phyloP scores from a whole-genome alignment of 208 protist genomes.

The Acanthamoeba culbertsoni region DNA sequence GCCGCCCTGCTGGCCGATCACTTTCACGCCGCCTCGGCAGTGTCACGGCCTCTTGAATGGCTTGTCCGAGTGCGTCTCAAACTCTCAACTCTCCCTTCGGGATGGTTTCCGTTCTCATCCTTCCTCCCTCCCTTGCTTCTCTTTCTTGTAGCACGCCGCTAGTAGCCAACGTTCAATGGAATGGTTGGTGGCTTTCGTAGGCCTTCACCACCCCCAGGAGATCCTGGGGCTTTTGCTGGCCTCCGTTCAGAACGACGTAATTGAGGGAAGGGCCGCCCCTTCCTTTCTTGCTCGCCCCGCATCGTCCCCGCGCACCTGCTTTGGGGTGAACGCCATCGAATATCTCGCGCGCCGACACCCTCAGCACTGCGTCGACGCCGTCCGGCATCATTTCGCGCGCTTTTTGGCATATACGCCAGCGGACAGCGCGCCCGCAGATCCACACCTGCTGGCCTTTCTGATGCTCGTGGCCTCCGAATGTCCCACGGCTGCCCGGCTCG shows the following conservation, averaged over 20 bases:
- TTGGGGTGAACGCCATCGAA: not conserved
- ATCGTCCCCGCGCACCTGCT: not conserved
- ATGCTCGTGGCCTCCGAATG: not conserved
- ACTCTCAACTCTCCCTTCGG: too few relatives aligned
- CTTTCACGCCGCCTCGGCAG: not conserved
- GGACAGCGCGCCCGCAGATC: not conserved
- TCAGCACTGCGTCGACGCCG: not conserved
- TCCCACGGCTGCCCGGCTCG: not conserved
- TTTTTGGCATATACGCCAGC: not conserved
- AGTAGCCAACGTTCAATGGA: not conserved
- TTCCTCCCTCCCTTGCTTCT: too few relatives aligned
- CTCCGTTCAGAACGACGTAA: not conserved
- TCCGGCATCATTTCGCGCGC: not conserved
- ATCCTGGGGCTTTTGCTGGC: not conserved
- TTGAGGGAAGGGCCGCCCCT: not conserved
- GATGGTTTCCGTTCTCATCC: too few relatives aligned
- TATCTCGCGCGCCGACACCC: not conserved
- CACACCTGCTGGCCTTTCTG: not conserved
- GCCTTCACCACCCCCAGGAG: not conserved
- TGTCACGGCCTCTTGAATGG: not conserved
- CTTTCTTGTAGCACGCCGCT: not conserved
- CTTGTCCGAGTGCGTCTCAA: not conserved
- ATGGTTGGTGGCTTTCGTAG: not conserved
- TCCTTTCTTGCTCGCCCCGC: not conserved
- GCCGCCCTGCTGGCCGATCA: not conserved